Evolutionary conservation across 805 yeast genomes (phyloP).

Genomic region (Candida hungchunana): DNA sequence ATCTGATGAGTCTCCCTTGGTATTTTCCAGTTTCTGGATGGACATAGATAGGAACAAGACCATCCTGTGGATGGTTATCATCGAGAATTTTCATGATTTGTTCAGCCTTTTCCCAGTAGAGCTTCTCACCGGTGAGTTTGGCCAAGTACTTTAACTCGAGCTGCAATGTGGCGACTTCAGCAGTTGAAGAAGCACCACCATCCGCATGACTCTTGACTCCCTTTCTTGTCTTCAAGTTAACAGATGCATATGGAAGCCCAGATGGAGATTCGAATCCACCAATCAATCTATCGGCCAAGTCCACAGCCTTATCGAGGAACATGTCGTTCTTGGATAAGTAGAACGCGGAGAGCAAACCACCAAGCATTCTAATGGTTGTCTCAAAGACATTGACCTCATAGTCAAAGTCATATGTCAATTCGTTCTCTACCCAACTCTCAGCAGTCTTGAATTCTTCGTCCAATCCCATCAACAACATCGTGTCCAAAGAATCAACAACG

Average conservation of each 20-base stretch:
- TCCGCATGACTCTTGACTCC: conserved; percentile 62
- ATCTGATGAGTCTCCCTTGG: conserved; percentile 59
- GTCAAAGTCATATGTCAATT: conserved; percentile 66
- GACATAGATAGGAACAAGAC: conserved; percentile 79
- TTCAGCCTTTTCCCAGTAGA: conserved; percentile 79
- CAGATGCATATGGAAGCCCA: conserved; percentile 77
- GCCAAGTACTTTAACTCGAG: conserved; percentile 82
- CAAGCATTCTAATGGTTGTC: conserved; percentile 92
- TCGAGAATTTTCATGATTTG: conserved; percentile 68
- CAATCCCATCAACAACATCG: conserved; percentile 66
- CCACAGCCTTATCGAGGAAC: conserved; percentile 73
- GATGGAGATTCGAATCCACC: conserved; percentile 63
- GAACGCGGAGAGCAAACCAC: conserved; percentile 84
- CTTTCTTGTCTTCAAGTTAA: conserved; percentile 61
- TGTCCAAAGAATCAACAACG: conserved; percentile 82
- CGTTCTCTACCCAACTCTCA: conserved; percentile 68
- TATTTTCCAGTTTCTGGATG: conserved; percentile 71
- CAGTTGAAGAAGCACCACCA: conserved; percentile 80
- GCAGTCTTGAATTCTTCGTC: conserved; percentile 60
- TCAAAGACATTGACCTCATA: conserved; percentile 80
- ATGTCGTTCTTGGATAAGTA: conserved; percentile 65
- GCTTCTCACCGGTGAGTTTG: conserved; percentile 69
- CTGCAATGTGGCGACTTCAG: conserved; percentile 85
- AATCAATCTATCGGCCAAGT: conserved; percentile 66
- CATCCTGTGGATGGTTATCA: conserved; percentile 58